Evolutionary conservation across 148 eudicot genomes (phyloP).

Genomic region (Talinum fruticosum): DNA sequence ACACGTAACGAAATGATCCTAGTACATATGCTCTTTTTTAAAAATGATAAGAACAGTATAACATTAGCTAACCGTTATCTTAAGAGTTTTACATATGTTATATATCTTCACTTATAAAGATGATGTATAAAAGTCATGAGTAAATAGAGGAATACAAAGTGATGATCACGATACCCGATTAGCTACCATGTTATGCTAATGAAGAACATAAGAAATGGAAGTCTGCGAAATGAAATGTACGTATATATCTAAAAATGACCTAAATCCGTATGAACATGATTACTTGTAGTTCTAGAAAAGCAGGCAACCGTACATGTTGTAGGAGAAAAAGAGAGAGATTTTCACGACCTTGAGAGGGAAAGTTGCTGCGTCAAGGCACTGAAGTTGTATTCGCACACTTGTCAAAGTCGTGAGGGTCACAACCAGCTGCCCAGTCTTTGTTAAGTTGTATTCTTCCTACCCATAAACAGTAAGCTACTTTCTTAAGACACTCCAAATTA

Average conservation of each 20-base stretch:
- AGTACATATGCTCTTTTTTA: too few relatives aligned
- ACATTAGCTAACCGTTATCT: too few relatives aligned
- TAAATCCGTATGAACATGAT: not conserved
- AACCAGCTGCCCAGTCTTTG: not conserved
- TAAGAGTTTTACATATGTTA: too few relatives aligned
- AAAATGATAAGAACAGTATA: too few relatives aligned
- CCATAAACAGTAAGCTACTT: slow-evolving; percentile 8
- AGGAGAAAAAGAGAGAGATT: not conserved
- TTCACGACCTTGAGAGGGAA: not conserved
- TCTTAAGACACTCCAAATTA: slow-evolving; percentile 4
- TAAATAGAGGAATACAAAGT: too few relatives aligned
- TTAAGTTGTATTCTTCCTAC: slow-evolving; percentile 6
- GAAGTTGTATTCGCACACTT: not conserved
- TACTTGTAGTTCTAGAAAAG: not conserved
- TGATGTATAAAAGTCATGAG: too few relatives aligned
- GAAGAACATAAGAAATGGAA: too few relatives aligned
- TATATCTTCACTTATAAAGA: too few relatives aligned
- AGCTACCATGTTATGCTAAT: too few relatives aligned
- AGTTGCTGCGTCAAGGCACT: slow-evolving; percentile 2
- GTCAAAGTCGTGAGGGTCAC: not conserved
- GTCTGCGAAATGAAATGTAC: too few relatives aligned
- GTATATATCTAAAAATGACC: not conserved
- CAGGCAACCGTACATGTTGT: not conserved
- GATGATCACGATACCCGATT: too few relatives aligned
- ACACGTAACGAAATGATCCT: too few relatives aligned